Base-by-base conservation (phyloP, 352 stramenopile species). In the Globisporangium middletonii region DNA sequence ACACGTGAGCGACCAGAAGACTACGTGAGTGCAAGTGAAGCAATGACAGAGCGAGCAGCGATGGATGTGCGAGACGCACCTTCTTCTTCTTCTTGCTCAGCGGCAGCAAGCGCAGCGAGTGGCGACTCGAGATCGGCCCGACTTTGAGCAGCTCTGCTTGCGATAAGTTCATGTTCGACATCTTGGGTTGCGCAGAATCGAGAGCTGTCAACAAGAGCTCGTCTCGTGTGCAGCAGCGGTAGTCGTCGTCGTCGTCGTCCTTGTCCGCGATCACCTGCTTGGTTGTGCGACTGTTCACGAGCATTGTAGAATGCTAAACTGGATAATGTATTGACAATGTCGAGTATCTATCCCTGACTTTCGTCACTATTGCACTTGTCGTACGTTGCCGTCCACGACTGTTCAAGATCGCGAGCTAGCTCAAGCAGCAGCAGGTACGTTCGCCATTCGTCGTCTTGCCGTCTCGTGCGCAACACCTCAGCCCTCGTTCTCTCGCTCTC, bases 31-130 rank as follows among this genome's bases (percentile, higher is more conserved):
- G 19, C 9, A 30, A 12, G 7, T 27, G 33, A 38, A 13, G 43
- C 18, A 11, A 28, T 28, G 43, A 4, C n/a, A 48, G 6, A 4
- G 5, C 12, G n/a, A 9, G 7, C 1, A n/a, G 19, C 11, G 4
- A 18, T 48, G 11, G 8, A 13, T 13, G 11, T 8, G n/a, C 27
- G 19, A 9, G 33, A 41, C 57, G 45, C 50, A 87, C 79, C 68
- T 91, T 91, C 53, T 91, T 91, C 68, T 91, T 93, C 69, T 91
- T 89, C 73, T 89, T 89, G 70, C 79, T 91, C 18, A 94, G 61
- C 6, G 86, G 86, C 26, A 95, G 71, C 50, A 95, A 58, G 7
- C 80, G 75, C 48, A 94, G 68, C 60, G 83, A 89, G 65, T 92
- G 72, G 50, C 78, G 73, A 43, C 80, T 91, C 15, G 79, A 73